A percentile compares a stretch with the other conserved stretches of the same genome.
Evolutionary conservation across 805 yeast genomes (phyloP).

Genomic region (Saturnispora zaruensis): DNA sequence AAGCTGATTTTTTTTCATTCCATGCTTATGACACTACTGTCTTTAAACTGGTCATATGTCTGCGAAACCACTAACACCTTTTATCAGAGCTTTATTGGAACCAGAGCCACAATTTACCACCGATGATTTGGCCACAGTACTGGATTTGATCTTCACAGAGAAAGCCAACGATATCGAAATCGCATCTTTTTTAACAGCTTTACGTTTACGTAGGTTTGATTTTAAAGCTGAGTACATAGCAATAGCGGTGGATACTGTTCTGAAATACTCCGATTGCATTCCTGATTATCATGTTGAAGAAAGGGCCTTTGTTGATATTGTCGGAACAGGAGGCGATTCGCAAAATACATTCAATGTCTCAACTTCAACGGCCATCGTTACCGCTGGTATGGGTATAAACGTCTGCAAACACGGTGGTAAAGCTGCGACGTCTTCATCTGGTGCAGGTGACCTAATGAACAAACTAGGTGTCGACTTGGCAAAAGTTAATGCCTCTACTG

Average conservation of each 20-base stretch:
- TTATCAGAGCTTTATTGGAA: constrained; percentile 53
- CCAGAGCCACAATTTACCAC: constrained; percentile 58
- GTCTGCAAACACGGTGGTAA: constrained; percentile 97
- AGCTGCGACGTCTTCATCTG: constrained; percentile 87
- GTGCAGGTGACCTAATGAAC: constrained; percentile 83
- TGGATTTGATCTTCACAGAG: constrained; percentile 52
- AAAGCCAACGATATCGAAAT: constrained; percentile 60
- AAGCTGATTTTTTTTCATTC: background rate
- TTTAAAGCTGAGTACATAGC: constrained; percentile 77
- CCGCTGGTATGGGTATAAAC: constrained; percentile 75
- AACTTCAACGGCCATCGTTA: constrained; percentile 89
- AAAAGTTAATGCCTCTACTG: constrained; percentile 53
- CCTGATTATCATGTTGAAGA: constrained; percentile 35
- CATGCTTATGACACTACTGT: too few relatives aligned
- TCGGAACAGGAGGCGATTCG: constrained; percentile 99
- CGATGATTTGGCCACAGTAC: constrained; percentile 54
- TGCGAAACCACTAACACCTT: constrained; percentile 36
- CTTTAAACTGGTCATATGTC: too few relatives aligned
- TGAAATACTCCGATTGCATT: constrained; percentile 55
- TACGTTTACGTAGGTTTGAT: constrained; percentile 68
- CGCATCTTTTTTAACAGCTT: constrained; percentile 71
- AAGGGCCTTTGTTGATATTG: constrained; percentile 70
- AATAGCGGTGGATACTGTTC: constrained; percentile 70
- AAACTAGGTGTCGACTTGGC: constrained; percentile 77
- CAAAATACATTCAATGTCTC: constrained; percentile 95